Base-by-base conservation (phyloP, 202 grass and related monocot genomes). In the Musa balbisiana region DNA sequence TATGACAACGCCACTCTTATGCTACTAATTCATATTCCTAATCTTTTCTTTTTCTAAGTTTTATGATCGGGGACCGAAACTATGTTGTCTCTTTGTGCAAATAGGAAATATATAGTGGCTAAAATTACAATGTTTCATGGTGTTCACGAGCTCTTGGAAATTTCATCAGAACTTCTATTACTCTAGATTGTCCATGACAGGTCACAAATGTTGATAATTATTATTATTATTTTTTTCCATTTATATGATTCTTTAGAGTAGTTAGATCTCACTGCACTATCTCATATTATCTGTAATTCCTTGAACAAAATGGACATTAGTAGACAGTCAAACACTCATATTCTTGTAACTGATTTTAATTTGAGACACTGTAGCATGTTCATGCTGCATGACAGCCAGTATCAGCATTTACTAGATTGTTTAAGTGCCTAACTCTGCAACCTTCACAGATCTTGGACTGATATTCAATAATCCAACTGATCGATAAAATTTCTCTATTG, bases 401-500 rank as follows among this genome's bases (percentile, higher is more conserved):
- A 43, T 43, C 33, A 43, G 5, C 33, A 43, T 43, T 43, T 43
- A 66, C 63, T 66, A 16, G 8, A 15, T 67, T 33, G 25, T 67
- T 19, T 67, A 67, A 29, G 21, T 67, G 26, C 9, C 15, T 43
- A 67, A 67, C 0, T 43, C 26, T 33, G 24, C 4, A 33, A 33
- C 16, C 23, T 27, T 20, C 33, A 15, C 3, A 14, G 64, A 15
- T 67, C 27, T 22, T 67, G 3, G 24, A 29, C 9, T 6, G 33
- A 15, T 67, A 29, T 29, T 16, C 8, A 29, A 16, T 67, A 59
- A 15, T 50, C 52, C 51, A 23, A 69, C 25, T 49, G 24, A 17
- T 23, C 50, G 17, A 17, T n/a, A 29, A 71, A 62, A 10, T 27
- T 68, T 75, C 33, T 73, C 58, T 52, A 53, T 72, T 89, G 8